Evolutionary conservation across 371 early-diverging fungal species (phyloP).

Genomic region (Lichtheimia ramosa): DNA sequence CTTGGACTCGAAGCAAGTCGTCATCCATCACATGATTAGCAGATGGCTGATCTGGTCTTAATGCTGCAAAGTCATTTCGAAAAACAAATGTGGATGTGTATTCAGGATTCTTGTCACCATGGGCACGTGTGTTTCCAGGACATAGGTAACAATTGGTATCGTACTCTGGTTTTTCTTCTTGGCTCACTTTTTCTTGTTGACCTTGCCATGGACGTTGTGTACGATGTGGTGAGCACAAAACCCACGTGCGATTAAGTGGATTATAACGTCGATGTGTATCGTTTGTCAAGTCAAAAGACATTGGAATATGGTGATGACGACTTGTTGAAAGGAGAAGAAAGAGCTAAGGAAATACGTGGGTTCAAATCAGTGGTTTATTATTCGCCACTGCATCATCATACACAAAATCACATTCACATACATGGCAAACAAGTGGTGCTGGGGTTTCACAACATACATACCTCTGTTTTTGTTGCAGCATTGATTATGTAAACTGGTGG

Average conservation of each 20-base stretch:
- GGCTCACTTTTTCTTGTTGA: slow-evolving; percentile 54
- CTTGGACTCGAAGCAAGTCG: slow-evolving; percentile 63
- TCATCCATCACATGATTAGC: slow-evolving; percentile 23
- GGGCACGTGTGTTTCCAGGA: slow-evolving; percentile 81
- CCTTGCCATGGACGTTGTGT: slow-evolving; percentile 94
- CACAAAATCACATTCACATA: too few relatives aligned
- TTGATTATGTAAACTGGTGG: too few relatives aligned
- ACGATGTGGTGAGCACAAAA: slow-evolving; percentile 93
- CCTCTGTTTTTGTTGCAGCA: too few relatives aligned
- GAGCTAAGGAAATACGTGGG: too few relatives aligned
- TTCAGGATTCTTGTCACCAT: slow-evolving; percentile 72
- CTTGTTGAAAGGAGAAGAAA: too few relatives aligned
- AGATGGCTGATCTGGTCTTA: slow-evolving; percentile 63
- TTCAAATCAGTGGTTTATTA: too few relatives aligned
- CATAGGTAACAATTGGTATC: slow-evolving; percentile 86
- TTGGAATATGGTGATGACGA: too few relatives aligned
- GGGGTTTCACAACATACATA: too few relatives aligned
- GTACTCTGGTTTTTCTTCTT: slow-evolving; percentile 57
- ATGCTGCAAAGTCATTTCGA: slow-evolving; percentile 88
- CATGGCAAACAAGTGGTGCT: too few relatives aligned
- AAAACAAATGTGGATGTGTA: slow-evolving; percentile 83
- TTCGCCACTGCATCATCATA: too few relatives aligned
- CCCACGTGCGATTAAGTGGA: slow-evolving; percentile 85
- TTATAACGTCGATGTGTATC: slow-evolving; percentile 89
- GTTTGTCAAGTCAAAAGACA: slow-evolving; percentile 31